These are phyloP conservation scores for Corylus heterophylla DNA, from an alignment of 306 rosid species.

Conservation along the genomic window DNA sequence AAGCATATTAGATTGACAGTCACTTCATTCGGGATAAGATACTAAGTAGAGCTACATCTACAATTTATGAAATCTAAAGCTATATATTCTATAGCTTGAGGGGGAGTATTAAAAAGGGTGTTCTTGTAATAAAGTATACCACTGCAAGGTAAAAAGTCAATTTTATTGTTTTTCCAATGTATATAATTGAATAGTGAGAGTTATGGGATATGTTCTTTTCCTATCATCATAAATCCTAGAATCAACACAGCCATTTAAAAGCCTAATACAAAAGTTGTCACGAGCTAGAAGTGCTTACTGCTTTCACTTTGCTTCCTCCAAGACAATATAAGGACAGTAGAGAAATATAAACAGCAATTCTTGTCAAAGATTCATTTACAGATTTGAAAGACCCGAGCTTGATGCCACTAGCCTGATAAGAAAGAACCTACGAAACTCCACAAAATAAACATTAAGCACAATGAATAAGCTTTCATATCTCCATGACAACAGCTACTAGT, in stretches of 20 bases:
- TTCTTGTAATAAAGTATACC: no score
- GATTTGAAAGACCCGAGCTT: slow-evolving; percentile 88
- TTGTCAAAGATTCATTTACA: slow-evolving; percentile 81
- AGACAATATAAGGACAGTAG: slow-evolving; percentile 71
- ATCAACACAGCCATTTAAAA: neutral
- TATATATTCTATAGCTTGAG: no score
- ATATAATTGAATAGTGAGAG: no score
- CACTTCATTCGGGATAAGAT: no score
- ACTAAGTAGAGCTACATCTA: no score
- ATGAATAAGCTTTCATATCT: slow-evolving; percentile 20
- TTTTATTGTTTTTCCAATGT: no score
- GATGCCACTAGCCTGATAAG: slow-evolving; percentile 85
- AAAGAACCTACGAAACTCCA: slow-evolving; percentile 66
- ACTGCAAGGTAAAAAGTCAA: no score
- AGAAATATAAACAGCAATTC: slow-evolving; percentile 88
- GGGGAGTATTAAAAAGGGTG: no score
- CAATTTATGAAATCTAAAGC: no score
- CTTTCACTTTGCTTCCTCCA: slow-evolving; percentile 98
- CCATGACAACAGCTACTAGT: slow-evolving; percentile 13
- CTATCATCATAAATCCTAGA: no score
- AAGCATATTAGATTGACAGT: no score
- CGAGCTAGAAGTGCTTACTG: slow-evolving; percentile 56
- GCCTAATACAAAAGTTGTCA: slow-evolving; percentile 8
- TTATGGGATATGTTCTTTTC: no score
- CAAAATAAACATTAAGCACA: slow-evolving; percentile 25